Percentiles rank a stretch among this genome's conserved stretches.
Evolutionary conservation across 257 asterid species (phyloP).

Genomic region (Jacaranda copaia): DNA sequence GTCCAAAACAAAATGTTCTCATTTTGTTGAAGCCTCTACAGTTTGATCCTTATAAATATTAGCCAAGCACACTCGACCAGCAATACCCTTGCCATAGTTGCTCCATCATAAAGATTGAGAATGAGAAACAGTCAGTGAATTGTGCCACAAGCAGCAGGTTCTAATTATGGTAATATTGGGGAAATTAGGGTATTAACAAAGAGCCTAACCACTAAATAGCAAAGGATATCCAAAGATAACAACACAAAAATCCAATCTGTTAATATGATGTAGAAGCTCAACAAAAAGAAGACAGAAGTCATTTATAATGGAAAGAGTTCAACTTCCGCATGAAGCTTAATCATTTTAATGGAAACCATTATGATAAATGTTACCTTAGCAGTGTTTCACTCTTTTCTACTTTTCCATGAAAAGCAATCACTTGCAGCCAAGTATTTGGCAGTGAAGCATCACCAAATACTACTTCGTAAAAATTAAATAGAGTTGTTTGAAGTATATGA

Average conservation of each 20-base stretch:
- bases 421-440: not conserved
- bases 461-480: conserved; percentile 1
- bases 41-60: conserved; percentile 15
- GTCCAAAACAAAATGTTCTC: not conserved
- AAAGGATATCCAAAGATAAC: not conserved
- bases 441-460: not conserved
- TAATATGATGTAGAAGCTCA: conserved; percentile 5
- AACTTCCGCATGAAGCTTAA: not conserved
- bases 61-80: not conserved
- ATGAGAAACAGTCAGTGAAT: not conserved
- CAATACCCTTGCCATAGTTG: not conserved
- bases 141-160: conserved; percentile 14
- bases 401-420: not conserved
- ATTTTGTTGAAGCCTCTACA: not conserved
- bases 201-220: conserved; percentile 1
- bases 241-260: not conserved
- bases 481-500: conserved; percentile 1
- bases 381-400: not conserved
- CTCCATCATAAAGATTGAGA: conserved; percentile 5
- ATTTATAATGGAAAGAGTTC: too few species aligned
- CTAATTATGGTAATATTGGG: too few species aligned
- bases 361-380: not conserved
- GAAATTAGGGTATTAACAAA: not conserved
- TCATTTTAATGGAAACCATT: not conserved
- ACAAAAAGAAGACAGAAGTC: not conserved